Evolutionary conservation across 176 grass and related monocot genomes (phyloP).

Genomic region (Oryza australiensis): DNA sequence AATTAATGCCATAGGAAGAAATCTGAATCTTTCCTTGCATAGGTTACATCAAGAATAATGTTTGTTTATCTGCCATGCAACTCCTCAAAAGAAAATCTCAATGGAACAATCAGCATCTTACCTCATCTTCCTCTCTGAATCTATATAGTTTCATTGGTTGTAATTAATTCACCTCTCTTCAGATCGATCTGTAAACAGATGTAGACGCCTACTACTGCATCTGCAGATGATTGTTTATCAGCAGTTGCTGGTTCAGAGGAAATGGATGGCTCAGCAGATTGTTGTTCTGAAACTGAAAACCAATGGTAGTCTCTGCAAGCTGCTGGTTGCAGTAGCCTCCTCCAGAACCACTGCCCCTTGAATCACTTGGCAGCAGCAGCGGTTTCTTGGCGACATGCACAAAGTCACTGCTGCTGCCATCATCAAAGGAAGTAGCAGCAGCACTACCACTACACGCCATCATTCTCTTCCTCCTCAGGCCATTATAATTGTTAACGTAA

Average conservation of each 20-base stretch:
- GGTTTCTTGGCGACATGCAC: not conserved
- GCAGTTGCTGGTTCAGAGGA: not conserved
- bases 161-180: not conserved
- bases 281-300: not conserved
- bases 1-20: not conserved
- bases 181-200: not conserved
- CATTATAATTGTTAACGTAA: not conserved
- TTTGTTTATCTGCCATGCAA: not conserved
- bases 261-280: constrained; percentile 13
- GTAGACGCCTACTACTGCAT: not conserved
- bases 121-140: not conserved
- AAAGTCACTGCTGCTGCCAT: not conserved
- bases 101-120: not conserved
- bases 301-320: not conserved
- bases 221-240: not conserved
- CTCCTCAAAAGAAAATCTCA: not conserved
- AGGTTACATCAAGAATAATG: not conserved
- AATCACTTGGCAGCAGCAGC: constrained; percentile 15
- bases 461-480: constrained; percentile 33
- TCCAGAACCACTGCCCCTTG: constrained; percentile 1
- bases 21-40: not conserved
- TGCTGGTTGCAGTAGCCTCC: constrained; percentile 31
- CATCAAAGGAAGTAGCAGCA: not conserved
- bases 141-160: not conserved
- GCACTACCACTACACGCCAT: not conserved